Conservation (phyloP, 306 rosid species). For the Fagus crenata region DNA sequence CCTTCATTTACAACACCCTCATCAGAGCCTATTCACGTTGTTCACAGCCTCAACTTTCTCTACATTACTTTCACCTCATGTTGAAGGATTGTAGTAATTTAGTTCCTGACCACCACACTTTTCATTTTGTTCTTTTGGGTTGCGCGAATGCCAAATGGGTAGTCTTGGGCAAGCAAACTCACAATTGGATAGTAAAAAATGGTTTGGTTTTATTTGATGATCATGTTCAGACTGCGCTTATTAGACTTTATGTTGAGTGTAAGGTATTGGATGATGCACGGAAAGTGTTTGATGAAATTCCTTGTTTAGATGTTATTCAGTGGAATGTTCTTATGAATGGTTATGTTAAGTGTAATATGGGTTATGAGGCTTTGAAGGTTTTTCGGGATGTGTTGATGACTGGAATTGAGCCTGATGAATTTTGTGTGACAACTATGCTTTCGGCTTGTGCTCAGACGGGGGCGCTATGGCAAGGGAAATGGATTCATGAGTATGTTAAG, state of each 20-base stretch:
- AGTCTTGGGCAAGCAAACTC: constrained; percentile 29
- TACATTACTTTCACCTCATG: constrained; percentile 35
- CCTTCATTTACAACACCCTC: constrained; percentile 38
- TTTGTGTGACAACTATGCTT: constrained; percentile 40
- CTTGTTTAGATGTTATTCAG: constrained; percentile 32
- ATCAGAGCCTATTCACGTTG: constrained; percentile 34
- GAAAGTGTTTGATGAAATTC: constrained; percentile 46
- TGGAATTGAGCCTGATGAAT: constrained; percentile 37
- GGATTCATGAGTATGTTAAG: constrained; percentile 42
- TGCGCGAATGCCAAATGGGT: constrained; percentile 30
- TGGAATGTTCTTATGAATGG: constrained; percentile 48
- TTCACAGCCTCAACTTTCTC: constrained; percentile 33
- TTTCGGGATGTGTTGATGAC: constrained; percentile 28
- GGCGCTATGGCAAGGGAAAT: constrained; percentile 42
- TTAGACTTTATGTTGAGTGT: constrained; percentile 27
- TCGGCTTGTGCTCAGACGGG: constrained; percentile 41
- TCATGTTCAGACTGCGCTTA: constrained; percentile 35
- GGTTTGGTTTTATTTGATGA: constrained; percentile 35
- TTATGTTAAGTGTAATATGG: constrained; percentile 33
- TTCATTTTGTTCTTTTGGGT: constrained; percentile 40
- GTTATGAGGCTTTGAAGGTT: constrained; percentile 31
- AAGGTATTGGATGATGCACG: constrained; percentile 31
- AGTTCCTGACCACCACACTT: constrained; percentile 31
- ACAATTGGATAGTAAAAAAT: constrained; percentile 35
- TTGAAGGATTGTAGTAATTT: not conserved